Evolutionary conservation across 345 rosid genomes (phyloP), one percentile per base, ranked within the genome.

Genomic region (Theobroma cacao): DNA sequence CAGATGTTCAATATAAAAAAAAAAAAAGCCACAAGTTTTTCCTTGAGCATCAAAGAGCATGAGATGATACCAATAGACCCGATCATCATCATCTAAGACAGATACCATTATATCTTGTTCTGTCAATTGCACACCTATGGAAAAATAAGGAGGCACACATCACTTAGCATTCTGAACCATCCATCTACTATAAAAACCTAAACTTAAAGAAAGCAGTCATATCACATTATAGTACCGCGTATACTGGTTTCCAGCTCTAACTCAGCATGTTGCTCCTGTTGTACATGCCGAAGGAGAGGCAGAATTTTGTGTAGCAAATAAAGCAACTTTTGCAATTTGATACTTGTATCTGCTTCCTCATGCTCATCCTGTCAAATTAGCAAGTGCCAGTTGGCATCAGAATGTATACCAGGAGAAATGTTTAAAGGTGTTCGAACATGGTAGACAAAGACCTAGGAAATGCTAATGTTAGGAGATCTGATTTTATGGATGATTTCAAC

Each of bases 61-160:
- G 67, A 77, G 77, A 68, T 66, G 65, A 60, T 86, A 88, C 91
- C 91, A 88, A 79, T 86, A 86, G 61, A 88, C 80, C 72, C 91
- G 84, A 80, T 88, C 91, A 20, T 82, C 87, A 28, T 83, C 84
- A 20, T 88, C 89, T 76, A 85, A 64, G 50, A 66, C 14, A 66
- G 84, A 56, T 69, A 60, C 77, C 9, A 55, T 66, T 47, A 88
- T 75, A 52, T 80, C 82, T 40, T 80, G 72, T 75, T 86, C 89
- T 63, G 80, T 80, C 77, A 86, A 47, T 40, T 78, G 82, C 59
- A 71, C 40, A 59, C 91, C 91, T 88, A 75, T 12, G 48, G 28
- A 56, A 70, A 40, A 80, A 55, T 30, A 69, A 17, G 31, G 76
- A 72, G 33, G 79, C 60, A 53, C 40, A 48, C 26, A 70, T 40